Evolutionary conservation across 2,329 filamentous ascomycete genomes (phyloP).

Genomic region (Diaporthe batatas): DNA sequence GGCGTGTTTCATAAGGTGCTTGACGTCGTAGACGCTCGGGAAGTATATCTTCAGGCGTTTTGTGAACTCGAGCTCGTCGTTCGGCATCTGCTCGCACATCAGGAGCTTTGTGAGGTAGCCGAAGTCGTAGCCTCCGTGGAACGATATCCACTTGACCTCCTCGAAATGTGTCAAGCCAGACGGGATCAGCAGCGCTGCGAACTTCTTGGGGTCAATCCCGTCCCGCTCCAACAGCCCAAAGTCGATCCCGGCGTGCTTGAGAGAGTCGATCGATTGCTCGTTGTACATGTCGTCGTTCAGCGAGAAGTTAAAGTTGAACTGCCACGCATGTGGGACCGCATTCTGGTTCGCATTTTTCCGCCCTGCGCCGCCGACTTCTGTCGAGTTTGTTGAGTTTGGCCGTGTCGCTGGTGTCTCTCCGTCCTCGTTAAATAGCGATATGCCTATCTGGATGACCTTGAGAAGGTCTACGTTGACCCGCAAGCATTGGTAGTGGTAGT

Average conservation of each 20-base stretch:
- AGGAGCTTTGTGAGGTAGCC: conserved; percentile 97
- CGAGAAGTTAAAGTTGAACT: conserved; percentile 99
- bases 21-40: conserved; percentile 93
- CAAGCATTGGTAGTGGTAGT: conserved; percentile 98
- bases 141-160: conserved; percentile 95
- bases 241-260: conserved; percentile 92
- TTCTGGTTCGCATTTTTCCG: conserved; percentile 57
- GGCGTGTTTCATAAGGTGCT: conserved; percentile 94
- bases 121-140: conserved; percentile 98
- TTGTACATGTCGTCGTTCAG: conserved; percentile 98
- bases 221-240: conserved; percentile 86
- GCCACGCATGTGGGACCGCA: conserved; percentile 90
- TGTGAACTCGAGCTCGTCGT: conserved; percentile 91
- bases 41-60: conserved; percentile 93
- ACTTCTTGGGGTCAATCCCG: conserved; percentile 90
- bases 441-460: conserved; percentile 96
- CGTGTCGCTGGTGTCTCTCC: conserved; percentile 86
- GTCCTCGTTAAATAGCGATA: conserved; percentile 92
- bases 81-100: conserved; percentile 83
- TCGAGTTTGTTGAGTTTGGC: conserved; percentile 62
- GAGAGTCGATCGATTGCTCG: conserved; percentile 91
- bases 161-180: conserved; percentile 91
- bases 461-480: conserved; percentile 97
- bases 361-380: conserved; percentile 54
- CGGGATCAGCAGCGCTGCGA: conserved; percentile 89